These are phyloP conservation scores for Gynandropsis gynandra DNA, from an alignment of 345 rosid species.

Conservation along the genomic window DNA sequence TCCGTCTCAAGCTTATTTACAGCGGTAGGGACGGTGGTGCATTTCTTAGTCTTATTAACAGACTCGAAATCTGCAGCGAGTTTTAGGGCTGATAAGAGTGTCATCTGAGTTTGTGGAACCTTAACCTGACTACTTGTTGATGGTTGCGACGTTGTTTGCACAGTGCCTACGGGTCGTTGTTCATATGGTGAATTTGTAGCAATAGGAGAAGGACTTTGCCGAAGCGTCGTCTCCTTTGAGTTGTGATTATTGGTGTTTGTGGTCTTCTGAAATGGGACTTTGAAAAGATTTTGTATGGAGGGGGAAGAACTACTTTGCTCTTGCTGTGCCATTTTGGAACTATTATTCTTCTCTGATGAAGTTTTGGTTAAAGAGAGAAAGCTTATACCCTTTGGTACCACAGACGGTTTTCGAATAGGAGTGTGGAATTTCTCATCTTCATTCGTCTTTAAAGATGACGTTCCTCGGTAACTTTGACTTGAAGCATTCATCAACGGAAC, in stretches of 20 bases:
- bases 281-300: background rate
- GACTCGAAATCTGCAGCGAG: constrained; percentile 55
- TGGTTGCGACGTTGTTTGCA: constrained; percentile 27
- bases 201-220: no score
- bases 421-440: constrained; percentile 20
- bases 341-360: constrained; percentile 22
- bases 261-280: background rate
- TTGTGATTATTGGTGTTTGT: background rate
- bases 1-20: constrained; percentile 21
- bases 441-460: constrained; percentile 23
- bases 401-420: constrained; percentile 18
- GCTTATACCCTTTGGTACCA: constrained; percentile 33
- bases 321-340: constrained; percentile 14
- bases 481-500: constrained; percentile 18
- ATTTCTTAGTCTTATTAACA: constrained; percentile 30
- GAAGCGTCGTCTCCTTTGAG: no score
- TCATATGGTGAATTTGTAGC: background rate
- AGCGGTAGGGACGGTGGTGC: constrained; percentile 15
- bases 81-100: constrained; percentile 49
- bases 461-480: constrained; percentile 15
- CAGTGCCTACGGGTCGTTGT: constrained; percentile 21
- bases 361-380: constrained; percentile 53
- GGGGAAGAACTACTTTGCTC: constrained; percentile 11
- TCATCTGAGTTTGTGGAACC: constrained; percentile 35
- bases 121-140: constrained; percentile 23